Evolutionary conservation across 768 basidiomycete genomes (phyloP), one percentile per base, ranked within the genome.

Genomic region (Vishniacozyma victoriae): DNA sequence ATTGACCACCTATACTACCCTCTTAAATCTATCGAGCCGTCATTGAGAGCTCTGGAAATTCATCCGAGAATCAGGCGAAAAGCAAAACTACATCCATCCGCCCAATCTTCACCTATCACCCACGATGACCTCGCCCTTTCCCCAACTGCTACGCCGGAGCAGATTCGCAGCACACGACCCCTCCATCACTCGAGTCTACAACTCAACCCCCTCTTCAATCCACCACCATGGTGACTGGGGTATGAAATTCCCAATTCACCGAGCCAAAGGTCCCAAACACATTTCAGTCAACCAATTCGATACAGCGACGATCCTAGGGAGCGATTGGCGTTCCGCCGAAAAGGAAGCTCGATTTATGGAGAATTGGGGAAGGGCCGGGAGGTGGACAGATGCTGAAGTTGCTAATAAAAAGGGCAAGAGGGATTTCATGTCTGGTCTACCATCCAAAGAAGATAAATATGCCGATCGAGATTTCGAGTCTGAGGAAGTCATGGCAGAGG

Each of bases 301-400:
- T 45, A 64, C 59, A 26, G 65, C 62, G 11, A 37, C 49, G 22
- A 62, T 56, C 12, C 27, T 69, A 18, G 60, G 61, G 16, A 53
- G 61, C 25, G 70, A 72, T 35, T 72, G 64, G 61, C 35, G 54
- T 39, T 59, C 58, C 18, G 70, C 54, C 12, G 70, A 72, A 37
- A 48, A 51, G 20, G 70, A 72, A 41, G 70, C 68, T 16, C 23
- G 67, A 18, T 68, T 67, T 41, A 48, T 67, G 22, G 54, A 64
- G 29, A 48, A 56, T 20, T 72, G 65, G 63, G 70, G 68, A 11
- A 44, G 52, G 25, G 68, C 62, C 0, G 36, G 53, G 13, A 54
- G 59, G 9, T 90, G 81, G 78, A 66, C 83, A 2, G 29, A 33
- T 33, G 9, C 29, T 33, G 29, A n/a, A 33, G n/a, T 9, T 33